Evolutionary conservation across 2,329 filamentous ascomycete species (phyloP).

Genomic region (Fusarium staphyleae): DNA sequence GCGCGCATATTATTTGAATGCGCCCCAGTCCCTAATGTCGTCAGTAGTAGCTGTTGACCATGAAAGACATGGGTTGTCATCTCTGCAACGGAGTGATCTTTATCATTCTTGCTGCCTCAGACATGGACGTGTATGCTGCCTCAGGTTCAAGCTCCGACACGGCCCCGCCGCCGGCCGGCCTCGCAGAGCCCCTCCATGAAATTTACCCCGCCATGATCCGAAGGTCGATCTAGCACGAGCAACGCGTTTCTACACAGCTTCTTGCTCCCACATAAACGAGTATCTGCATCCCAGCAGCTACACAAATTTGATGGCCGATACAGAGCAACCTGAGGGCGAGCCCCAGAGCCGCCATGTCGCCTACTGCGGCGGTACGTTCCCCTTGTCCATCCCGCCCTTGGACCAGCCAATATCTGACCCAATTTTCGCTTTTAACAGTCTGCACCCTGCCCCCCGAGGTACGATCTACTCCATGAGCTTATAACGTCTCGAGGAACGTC

Average conservation of each 20-base stretch:
- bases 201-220: slow-evolving; percentile 48
- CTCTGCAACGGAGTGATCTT: neutral
- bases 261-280: slow-evolving; percentile 13
- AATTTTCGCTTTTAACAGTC: slow-evolving; percentile 50
- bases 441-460: slow-evolving; percentile 72
- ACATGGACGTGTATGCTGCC: slow-evolving; percentile 22
- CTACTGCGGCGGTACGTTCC: slow-evolving; percentile 65
- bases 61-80: too few species aligned
- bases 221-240: slow-evolving; percentile 25
- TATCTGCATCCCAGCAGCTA: slow-evolving; percentile 30
- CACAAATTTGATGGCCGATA: slow-evolving; percentile 58
- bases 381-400: neutral
- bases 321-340: slow-evolving; percentile 57
- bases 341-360: slow-evolving; percentile 59
- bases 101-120: slow-evolving; percentile 9
- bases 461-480: slow-evolving; percentile 36
- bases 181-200: slow-evolving; percentile 40
- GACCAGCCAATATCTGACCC: slow-evolving; percentile 23
- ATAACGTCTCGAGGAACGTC: slow-evolving; percentile 8
- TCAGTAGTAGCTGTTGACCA: neutral
- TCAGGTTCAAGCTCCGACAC: slow-evolving; percentile 20
- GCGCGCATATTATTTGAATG: slow-evolving; percentile 14
- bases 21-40: slow-evolving; percentile 9
- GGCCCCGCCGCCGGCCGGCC: slow-evolving; percentile 11
- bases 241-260: slow-evolving; percentile 42